Evolutionary conservation across 208 protist species (phyloP), one percentile per base, ranked within the genome.

Genomic region (Borovskyia barvae): DNA sequence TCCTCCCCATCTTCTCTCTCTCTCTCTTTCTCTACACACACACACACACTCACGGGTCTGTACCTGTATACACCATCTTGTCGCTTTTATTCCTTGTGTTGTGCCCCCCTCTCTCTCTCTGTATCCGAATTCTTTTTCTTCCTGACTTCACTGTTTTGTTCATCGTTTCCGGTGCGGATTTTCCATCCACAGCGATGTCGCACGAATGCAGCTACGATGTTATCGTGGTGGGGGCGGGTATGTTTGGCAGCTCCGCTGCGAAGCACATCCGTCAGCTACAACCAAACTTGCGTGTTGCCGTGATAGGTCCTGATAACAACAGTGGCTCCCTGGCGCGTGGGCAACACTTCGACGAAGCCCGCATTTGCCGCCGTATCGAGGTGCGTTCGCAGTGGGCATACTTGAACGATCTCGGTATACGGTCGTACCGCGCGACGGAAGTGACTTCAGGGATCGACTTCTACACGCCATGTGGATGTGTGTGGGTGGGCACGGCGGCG

Each of bases 261-360:
- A 56, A 51, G 55, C 43, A 66, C 57, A 12, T 70, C 3, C 62
- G 62, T 12, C 39, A 40, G 20, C 39, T 61, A 22, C 35, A 66
- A 36, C 55, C 43, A 36, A 39, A 41, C 51, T 40, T 62, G 48
- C 4, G 36, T 17, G 36, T 70, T 5, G 33, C 62, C 4, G 52
- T 66, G 17, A 24, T 76, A 9, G 56, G 62, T 17, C 62, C 54
- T 12, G 45, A 32, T 15, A 9, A 60, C 51, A 71, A 63, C 70
- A 17, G 22, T 12, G 24, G 12, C 14, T 45, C 19, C 19, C 56
- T 69, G 4, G 61, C 60, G n/a, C 54, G 70, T 24, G 61, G 54
- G 0, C 70, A 66, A 57, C 62, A 71, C 63, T 63, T 59, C 35
- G 55, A 76, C 24, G 70, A 64, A 17, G 62, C 70, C 15, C 50